Percentiles rank a stretch among this genome's conserved stretches.
These are phyloP conservation scores for Iberis pinnata DNA, from an alignment of 345 rosid genomes.

Conservation along the genomic window DNA sequence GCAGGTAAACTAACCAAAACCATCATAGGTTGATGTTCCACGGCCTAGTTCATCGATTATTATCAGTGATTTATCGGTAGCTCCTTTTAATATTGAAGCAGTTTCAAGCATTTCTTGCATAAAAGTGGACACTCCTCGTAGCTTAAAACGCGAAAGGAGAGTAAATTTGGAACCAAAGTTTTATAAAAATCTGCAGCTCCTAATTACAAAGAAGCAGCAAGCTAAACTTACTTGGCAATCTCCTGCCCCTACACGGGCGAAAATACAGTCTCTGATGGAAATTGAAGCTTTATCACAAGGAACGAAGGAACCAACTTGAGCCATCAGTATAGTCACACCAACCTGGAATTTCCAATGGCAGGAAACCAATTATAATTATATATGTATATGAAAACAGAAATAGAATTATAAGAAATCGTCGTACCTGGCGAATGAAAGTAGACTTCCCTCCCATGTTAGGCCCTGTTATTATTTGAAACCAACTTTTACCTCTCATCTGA, in stretches of 20 bases:
- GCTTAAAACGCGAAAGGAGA: slow-evolving; percentile 34
- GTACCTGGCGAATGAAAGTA: slow-evolving; percentile 92
- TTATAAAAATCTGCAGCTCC: slow-evolving; percentile 7
- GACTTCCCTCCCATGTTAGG: slow-evolving; percentile 99
- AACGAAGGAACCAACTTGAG: slow-evolving; percentile 95
- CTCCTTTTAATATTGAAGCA: slow-evolving; percentile 93
- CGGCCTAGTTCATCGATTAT: slow-evolving; percentile 97
- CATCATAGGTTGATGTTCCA: slow-evolving; percentile 97
- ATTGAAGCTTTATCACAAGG: slow-evolving; percentile 90
- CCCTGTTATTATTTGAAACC: slow-evolving; percentile 98
- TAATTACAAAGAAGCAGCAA: slow-evolving; percentile 1
- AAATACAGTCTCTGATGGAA: slow-evolving; percentile 91
- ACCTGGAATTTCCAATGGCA: slow-evolving; percentile 39
- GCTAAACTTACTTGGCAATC: slow-evolving; percentile 83
- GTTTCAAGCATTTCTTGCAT: slow-evolving; percentile 99
- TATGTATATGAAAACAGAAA: not conserved
- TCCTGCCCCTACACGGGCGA: slow-evolving; percentile 98
- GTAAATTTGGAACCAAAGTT: not conserved
- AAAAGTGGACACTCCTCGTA: slow-evolving; percentile 94
- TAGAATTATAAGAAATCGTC: slow-evolving; percentile 4
- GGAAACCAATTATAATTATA: not conserved
- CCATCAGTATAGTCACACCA: slow-evolving; percentile 91
- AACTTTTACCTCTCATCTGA: slow-evolving; percentile 82
- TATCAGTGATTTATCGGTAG: slow-evolving; percentile 74
- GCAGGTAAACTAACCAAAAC: slow-evolving; percentile 64